These are phyloP conservation scores for Elaeis oleifera DNA, from an alignment of 202 grass and related monocot species.

Conservation along the genomic window DNA sequence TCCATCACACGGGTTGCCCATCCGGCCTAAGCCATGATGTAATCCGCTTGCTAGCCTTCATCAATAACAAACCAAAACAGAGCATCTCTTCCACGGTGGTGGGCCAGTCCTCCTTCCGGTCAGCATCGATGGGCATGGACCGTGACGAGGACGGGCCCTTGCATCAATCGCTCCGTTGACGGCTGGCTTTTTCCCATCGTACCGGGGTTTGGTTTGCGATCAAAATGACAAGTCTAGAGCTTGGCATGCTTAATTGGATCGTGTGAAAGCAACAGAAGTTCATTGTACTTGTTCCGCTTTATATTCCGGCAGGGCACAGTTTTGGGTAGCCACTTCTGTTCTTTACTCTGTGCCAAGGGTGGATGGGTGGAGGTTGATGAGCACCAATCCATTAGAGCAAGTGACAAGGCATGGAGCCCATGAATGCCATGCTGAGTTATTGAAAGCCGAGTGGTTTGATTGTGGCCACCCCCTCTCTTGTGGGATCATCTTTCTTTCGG, in stretches of 20 bases:
- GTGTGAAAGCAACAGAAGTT: conserved; percentile 20
- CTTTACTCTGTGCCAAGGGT: too few species aligned
- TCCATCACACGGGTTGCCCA: too few species aligned
- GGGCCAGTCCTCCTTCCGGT: neutral
- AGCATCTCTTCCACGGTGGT: neutral
- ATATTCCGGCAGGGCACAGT: conserved; percentile 1
- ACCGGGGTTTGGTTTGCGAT: conserved; percentile 14
- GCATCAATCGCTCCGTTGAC: neutral
- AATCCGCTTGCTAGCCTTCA: conserved; percentile 2
- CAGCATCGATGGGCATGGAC: neutral
- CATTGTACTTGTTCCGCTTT: conserved; percentile 24
- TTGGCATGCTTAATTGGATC: neutral
- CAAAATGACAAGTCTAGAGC: too few species aligned
- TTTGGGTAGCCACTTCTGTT: too few species aligned
- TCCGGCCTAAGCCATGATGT: neutral
- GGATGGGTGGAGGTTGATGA: too few species aligned
- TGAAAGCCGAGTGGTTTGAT: too few species aligned
- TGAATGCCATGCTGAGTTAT: too few species aligned
- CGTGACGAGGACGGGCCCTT: neutral
- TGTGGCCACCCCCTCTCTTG: too few species aligned
- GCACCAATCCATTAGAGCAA: too few species aligned
- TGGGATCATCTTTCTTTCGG: too few species aligned
- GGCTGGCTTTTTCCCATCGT: neutral
- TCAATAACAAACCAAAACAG: neutral
- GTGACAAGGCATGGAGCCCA: too few species aligned